Evolutionary conservation across 352 stramenopile genomes (phyloP).

Genomic region (Pythium pyrilobum): DNA sequence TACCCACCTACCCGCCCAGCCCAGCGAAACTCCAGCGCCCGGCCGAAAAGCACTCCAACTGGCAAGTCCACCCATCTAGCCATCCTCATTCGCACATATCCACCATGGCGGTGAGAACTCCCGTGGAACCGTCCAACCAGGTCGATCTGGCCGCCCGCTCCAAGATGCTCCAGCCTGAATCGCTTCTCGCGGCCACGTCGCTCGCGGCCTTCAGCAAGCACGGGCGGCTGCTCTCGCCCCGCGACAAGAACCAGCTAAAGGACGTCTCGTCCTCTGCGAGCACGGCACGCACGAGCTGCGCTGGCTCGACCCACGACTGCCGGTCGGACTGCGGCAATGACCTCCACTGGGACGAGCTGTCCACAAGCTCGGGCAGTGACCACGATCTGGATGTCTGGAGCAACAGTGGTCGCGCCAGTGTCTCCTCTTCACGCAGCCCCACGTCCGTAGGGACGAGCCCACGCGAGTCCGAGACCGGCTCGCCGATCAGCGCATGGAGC

Average conservation of each 20-base stretch:
- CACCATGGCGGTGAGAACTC: constrained; percentile 4
- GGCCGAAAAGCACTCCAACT: no score
- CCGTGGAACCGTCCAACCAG: constrained; percentile 2
- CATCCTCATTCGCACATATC: constrained; percentile 9
- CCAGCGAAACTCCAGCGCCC: no score
- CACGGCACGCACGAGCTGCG: constrained; percentile 16
- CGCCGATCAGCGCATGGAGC: constrained; percentile 3
- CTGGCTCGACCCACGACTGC: constrained; percentile 18
- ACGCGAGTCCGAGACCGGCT: neutral
- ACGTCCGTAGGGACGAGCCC: constrained; percentile 14
- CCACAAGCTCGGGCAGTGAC: constrained; percentile 15
- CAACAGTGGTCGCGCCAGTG: neutral
- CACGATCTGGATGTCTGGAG: constrained; percentile 13
- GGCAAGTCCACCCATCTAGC: neutral
- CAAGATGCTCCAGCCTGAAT: neutral
- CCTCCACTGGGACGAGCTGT: constrained; percentile 20
- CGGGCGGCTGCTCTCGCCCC: constrained; percentile 12
- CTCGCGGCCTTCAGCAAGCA: constrained; percentile 18
- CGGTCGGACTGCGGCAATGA: constrained; percentile 23
- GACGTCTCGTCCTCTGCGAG: constrained; percentile 15
- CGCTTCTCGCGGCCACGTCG: neutral
- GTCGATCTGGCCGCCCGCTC: neutral
- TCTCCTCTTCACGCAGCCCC: neutral
- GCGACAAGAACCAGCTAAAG: constrained; percentile 12
- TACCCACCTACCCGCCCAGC: no score